phyloP scores from a whole-genome alignment of 129 eudicot species.

The Escallonia rubra region DNA sequence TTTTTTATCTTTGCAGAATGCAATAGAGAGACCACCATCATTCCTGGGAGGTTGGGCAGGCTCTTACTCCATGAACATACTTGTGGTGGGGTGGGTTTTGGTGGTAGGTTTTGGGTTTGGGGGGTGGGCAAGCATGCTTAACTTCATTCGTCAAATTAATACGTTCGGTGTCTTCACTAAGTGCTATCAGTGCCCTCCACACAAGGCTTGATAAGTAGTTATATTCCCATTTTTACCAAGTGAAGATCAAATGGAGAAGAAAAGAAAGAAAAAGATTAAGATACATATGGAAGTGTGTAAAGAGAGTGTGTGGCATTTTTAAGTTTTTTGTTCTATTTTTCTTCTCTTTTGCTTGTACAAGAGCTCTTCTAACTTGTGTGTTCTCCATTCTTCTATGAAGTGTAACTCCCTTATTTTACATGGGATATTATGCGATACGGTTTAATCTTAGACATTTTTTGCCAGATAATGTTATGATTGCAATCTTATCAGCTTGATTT shows the following conservation, averaged over 20 bases:
- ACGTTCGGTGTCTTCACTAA: constrained; percentile 78
- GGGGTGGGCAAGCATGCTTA: constrained; percentile 81
- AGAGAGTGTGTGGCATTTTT: constrained; percentile 23
- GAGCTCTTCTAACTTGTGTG: constrained; percentile 6
- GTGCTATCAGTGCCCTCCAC: constrained; percentile 74
- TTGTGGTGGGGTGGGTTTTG: constrained; percentile 72
- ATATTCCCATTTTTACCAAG: constrained; percentile 1
- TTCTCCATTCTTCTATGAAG: background rate
- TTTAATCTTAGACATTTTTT: background rate
- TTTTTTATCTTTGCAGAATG: constrained; percentile 42
- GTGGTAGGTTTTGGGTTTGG: constrained; percentile 81
- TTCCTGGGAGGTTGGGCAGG: constrained; percentile 68
- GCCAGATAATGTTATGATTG: background rate
- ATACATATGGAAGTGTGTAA: constrained; percentile 25
- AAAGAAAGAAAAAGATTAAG: background rate
- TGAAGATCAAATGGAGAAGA: background rate
- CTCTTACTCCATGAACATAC: constrained; percentile 45
- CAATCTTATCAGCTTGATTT: background rate
- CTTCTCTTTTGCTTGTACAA: background rate
- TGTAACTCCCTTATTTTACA: constrained; percentile 12
- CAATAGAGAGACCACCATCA: constrained; percentile 78
- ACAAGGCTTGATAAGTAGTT: constrained; percentile 19
- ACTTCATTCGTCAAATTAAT: constrained; percentile 60
- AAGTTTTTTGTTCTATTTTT: constrained; percentile 1
- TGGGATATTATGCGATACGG: constrained; percentile 2